Percentiles rank a stretch among this genome's conserved stretches.
These are phyloP conservation scores for Bipolaris victoriae DNA, from an alignment of 2,329 filamentous ascomycete species.

Conservation along the genomic window DNA sequence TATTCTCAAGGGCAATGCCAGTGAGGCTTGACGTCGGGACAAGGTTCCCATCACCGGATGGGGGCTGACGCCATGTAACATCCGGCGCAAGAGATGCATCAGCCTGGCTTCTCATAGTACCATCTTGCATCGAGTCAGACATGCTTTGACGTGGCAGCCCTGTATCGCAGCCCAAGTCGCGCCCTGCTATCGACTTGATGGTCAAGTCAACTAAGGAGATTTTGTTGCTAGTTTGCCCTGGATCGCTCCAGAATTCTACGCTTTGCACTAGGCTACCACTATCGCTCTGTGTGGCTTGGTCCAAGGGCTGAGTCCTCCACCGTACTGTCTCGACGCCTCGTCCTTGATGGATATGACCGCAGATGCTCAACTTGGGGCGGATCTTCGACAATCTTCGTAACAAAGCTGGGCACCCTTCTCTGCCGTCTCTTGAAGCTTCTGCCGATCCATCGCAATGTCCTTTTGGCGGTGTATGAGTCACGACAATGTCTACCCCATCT, in stretches of 20 bases:
- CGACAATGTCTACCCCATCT: slow-evolving; percentile 66
- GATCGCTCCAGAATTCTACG: slow-evolving; percentile 63
- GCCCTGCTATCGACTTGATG: slow-evolving; percentile 42
- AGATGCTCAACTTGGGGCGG: slow-evolving; percentile 69
- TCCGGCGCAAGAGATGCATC: slow-evolving; percentile 9
- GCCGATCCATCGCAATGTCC: slow-evolving; percentile 61
- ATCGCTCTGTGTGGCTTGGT: slow-evolving; percentile 5
- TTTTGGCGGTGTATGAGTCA: slow-evolving; percentile 73
- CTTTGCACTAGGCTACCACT: slow-evolving; percentile 53
- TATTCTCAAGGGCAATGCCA: slow-evolving; percentile 23
- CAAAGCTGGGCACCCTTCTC: slow-evolving; percentile 66
- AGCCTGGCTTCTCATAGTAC: slow-evolving; percentile 27
- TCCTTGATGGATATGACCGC: slow-evolving; percentile 74
- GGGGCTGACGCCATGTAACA: slow-evolving; percentile 16
- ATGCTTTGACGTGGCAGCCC: slow-evolving; percentile 36
- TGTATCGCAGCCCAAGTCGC: slow-evolving; percentile 39
- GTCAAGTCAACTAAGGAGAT: slow-evolving; percentile 69
- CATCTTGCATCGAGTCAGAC: slow-evolving; percentile 18
- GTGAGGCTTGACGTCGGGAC: slow-evolving; percentile 31
- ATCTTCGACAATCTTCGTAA: slow-evolving; percentile 64
- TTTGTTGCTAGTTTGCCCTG: slow-evolving; percentile 63
- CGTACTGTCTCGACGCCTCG: slow-evolving; percentile 67
- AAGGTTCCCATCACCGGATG: slow-evolving; percentile 30
- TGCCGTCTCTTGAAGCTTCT: slow-evolving; percentile 27
- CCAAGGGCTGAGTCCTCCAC: slow-evolving; percentile 58